These are phyloP conservation scores for Phytopythium mirpurense DNA, from an alignment of 352 stramenopile species.

Conservation along the genomic window DNA sequence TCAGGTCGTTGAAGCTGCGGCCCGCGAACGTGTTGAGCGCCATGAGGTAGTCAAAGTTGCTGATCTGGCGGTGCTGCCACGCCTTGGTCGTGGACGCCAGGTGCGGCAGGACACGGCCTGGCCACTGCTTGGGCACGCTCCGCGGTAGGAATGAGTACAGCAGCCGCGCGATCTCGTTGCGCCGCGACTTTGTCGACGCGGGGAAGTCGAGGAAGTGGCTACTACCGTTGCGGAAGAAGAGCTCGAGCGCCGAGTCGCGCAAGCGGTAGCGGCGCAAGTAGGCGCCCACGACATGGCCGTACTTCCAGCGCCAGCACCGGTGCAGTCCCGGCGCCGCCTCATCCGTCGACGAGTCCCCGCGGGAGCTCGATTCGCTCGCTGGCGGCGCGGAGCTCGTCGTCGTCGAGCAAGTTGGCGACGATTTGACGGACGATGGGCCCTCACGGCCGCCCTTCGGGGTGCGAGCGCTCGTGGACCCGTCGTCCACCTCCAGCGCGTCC, in stretches of 20 bases:
- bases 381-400: neutral
- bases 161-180: conserved; percentile 66
- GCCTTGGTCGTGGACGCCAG: conserved; percentile 59
- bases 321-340: conserved; percentile 66
- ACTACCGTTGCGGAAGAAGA: conserved; percentile 76
- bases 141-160: conserved; percentile 76
- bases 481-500: conserved; percentile 2
- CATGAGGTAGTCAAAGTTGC: conserved; percentile 97
- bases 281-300: conserved; percentile 63
- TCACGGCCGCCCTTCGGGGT: neutral
- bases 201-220: conserved; percentile 84
- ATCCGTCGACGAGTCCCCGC: conserved; percentile 13
- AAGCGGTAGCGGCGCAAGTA: conserved; percentile 81
- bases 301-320: conserved; percentile 78
- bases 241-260: conserved; percentile 74
- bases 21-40: conserved; percentile 90
- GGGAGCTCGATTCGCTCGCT: neutral
- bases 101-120: conserved; percentile 41
- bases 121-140: conserved; percentile 72
- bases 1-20: conserved; percentile 90
- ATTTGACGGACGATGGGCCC: neutral
- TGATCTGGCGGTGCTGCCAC: conserved; percentile 76
- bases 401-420: neutral
- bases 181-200: conserved; percentile 56
- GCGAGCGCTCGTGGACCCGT: conserved; percentile 15